Conservation (phyloP, 2,329 filamentous ascomycete genomes). For the Ampelomyces quisqualis region DNA sequence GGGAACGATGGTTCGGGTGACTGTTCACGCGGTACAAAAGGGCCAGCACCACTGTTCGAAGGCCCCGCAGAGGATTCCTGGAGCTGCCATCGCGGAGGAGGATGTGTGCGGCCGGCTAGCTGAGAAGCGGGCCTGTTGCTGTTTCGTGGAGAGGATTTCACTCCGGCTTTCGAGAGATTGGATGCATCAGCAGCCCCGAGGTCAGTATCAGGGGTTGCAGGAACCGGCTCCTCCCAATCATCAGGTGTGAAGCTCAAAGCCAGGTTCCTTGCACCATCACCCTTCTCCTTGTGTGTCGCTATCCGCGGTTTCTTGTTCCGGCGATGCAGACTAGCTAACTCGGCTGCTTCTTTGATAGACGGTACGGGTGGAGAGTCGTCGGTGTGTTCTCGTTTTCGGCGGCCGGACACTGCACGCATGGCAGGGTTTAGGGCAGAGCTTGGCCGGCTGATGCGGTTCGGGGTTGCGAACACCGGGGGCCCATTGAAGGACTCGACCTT, state of each 20-base stretch:
- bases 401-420: conserved; percentile 31
- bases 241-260: conserved; percentile 33
- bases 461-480: conserved; percentile 45
- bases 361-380: conserved; percentile 52
- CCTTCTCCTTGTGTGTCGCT: conserved; percentile 25
- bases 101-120: conserved; percentile 12
- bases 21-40: conserved; percentile 14
- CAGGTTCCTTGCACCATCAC: conserved; percentile 15
- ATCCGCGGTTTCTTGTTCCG: conserved; percentile 53
- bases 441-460: conserved; percentile 41
- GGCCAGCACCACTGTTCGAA: conserved; percentile 18
- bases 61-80: conserved; percentile 30
- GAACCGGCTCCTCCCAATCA: conserved; percentile 37
- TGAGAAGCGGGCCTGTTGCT: conserved; percentile 24
- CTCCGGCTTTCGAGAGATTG: conserved; percentile 20
- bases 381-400: conserved; percentile 47
- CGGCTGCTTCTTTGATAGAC: conserved; percentile 56
- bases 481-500: conserved; percentile 44
- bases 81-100: conserved; percentile 24
- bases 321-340: conserved; percentile 52
- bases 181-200: conserved; percentile 26
- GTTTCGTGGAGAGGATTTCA: conserved; percentile 18
- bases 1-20: conserved; percentile 26
- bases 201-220: conserved; percentile 44
- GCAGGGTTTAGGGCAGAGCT: conserved; percentile 21